Base-by-base conservation (phyloP, 371 early-diverging fungal species). In the Mucor irregularis region DNA sequence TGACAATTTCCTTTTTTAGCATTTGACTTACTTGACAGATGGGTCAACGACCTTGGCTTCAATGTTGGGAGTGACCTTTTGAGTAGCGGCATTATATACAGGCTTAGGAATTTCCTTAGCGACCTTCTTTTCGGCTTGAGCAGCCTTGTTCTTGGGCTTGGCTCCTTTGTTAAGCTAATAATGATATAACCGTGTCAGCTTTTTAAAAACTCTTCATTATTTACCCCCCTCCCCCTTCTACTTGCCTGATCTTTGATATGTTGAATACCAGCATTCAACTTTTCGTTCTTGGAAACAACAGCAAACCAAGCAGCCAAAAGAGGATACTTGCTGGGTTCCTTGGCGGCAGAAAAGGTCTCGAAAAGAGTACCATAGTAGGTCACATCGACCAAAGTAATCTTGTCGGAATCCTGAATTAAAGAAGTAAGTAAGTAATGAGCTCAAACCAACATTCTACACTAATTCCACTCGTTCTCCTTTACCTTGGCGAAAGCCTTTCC, bases 361-460 rank as follows among this genome's bases (percentile, higher is more conserved):
- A 66, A 59, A 38, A 76, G 53, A 30, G 73, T 49, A 52, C 71
- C 76, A 24, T 61, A 68, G 31, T 66, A 76, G 30, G 73, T 60
- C 7, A 62, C 67, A 62, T 76, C 76, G 8, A 69, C 66, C 2
- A 51, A 26, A 37, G 43, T 56, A 16, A 73, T 43, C 26, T 68
- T 57, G 29, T 59, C 68, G 24, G 59, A 49, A 25, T 49, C 61
- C 75, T 75, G 51, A n/a, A 24, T 9, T 37, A 45, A 43, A 54
- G 48, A 25, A 38, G 29, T 14, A 14, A n/a, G 26, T 49, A n/a
- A n/a, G 14, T 53, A n/a, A 9, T 21, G 21, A 34, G 53, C 5
- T 8, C 10, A 21, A 5, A 16, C 25, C 4, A 3, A 21, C 21
- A 9, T 39, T 39, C 21, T 19, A 11, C 10, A 10, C 5, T 3